These are phyloP conservation scores for Geosmithia putterillii DNA, from an alignment of 2,329 filamentous ascomycete genomes.

Conservation along the genomic window DNA sequence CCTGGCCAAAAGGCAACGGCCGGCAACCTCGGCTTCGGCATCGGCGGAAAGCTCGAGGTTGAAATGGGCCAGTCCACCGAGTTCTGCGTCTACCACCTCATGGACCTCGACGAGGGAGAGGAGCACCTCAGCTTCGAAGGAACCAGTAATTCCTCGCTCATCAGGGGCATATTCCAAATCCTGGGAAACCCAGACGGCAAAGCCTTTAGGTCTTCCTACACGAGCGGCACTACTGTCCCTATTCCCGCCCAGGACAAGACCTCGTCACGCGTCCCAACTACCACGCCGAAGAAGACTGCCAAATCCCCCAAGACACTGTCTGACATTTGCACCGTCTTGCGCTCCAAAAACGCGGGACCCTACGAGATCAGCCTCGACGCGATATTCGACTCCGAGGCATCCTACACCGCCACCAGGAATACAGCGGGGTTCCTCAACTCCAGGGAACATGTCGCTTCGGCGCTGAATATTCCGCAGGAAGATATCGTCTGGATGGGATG, in stretches of 20 bases:
- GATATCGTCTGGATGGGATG: constrained; percentile 23
- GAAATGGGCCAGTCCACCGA: constrained; percentile 22
- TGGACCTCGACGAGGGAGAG: constrained; percentile 21
- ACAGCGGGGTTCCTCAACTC: constrained; percentile 22
- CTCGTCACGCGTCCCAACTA: not conserved
- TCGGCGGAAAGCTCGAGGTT: constrained; percentile 14
- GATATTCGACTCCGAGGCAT: constrained; percentile 24
- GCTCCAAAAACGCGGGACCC: constrained; percentile 35
- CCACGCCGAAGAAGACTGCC: too few relatives aligned
- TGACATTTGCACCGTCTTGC: constrained; percentile 24
- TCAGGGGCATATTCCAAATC: too few relatives aligned
- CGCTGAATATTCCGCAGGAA: not conserved
- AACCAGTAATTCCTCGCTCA: too few relatives aligned
- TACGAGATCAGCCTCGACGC: constrained; percentile 37
- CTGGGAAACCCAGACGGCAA: not conserved
- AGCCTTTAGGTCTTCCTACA: not conserved
- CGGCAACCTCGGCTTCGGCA: constrained; percentile 32
- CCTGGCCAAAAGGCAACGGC: constrained; percentile 36
- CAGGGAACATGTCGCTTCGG: not conserved
- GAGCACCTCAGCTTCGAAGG: constrained; percentile 6
- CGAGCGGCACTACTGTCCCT: not conserved
- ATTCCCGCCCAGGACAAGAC: not conserved
- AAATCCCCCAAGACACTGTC: constrained; percentile 4
- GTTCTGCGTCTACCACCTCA: constrained; percentile 37
- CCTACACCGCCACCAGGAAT: constrained; percentile 20